A percentile compares a stretch with the other conserved stretches of the same genome.
Evolutionary conservation across 2,329 filamentous ascomycete genomes (phyloP).

Genomic region (Rutstroemia sp.): DNA sequence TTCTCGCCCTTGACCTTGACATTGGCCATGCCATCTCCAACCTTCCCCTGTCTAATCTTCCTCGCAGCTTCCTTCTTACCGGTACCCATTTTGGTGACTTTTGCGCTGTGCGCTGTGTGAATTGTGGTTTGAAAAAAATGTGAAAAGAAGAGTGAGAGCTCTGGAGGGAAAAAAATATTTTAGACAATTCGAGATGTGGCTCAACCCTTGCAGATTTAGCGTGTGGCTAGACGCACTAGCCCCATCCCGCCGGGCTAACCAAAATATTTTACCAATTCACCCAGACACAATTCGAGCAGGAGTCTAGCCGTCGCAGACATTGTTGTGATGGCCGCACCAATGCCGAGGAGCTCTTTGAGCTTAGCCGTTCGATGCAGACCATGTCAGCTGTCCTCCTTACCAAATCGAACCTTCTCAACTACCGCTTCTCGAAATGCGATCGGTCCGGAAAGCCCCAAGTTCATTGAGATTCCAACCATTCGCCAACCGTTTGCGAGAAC

Average conservation of each 20-base stretch:
- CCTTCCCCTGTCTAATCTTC: slow-evolving; percentile 78
- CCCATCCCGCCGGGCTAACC: slow-evolving; percentile 8
- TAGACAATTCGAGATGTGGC: slow-evolving; percentile 19
- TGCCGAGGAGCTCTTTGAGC: slow-evolving; percentile 24
- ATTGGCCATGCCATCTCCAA: slow-evolving; percentile 80
- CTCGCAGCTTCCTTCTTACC: slow-evolving; percentile 86
- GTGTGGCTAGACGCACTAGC: slow-evolving; percentile 14
- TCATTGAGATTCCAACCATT: slow-evolving; percentile 72
- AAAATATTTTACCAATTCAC: slow-evolving; percentile 14
- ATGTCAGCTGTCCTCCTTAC: slow-evolving; percentile 14
- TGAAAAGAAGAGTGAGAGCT: slow-evolving; percentile 16
- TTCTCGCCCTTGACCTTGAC: slow-evolving; percentile 95
- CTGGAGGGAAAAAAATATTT: slow-evolving; percentile 15
- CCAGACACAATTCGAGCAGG: background rate
- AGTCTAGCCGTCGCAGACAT: background rate
- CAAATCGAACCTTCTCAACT: slow-evolving; percentile 38
- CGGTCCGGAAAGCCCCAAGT: slow-evolving; percentile 80
- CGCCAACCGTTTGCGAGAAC: slow-evolving; percentile 49
- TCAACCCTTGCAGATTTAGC: slow-evolving; percentile 6
- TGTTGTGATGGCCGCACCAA: slow-evolving; percentile 22
- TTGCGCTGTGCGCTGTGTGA: slow-evolving; percentile 16
- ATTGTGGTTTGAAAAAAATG: slow-evolving; percentile 4
- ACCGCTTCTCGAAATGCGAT: slow-evolving; percentile 40
- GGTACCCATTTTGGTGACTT: slow-evolving; percentile 60
- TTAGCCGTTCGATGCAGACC: slow-evolving; percentile 27